Evolutionary conservation across 495 filamentous ascomycete genomes (phyloP), one percentile per base, ranked within the genome.

Genomic region (Daldinia vernicosa): DNA sequence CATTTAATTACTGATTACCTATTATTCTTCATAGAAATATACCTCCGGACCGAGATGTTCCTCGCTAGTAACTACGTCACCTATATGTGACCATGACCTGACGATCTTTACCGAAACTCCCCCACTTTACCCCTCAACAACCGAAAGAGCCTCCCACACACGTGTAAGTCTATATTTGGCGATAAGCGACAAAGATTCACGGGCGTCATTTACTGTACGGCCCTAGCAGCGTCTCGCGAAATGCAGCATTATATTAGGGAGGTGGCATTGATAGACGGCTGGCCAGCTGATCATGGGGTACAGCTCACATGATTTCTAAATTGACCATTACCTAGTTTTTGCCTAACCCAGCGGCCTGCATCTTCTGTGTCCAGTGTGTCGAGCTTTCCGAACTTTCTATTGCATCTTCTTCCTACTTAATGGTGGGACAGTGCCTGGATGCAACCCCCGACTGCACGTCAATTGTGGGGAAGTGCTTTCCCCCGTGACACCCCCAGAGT

Each of bases 311-410:
- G 70, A 61, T 60, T 59, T 56, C 9, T 68, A 72, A 51, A 72
- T 72, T 72, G 55, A 26, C 39, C 55, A 27, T 64, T 66, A 61
- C 66, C 56, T 66, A 53, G 55, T 65, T 50, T 66, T 73, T 69
- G 70, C 70, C 70, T 73, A 73, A 69, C 70, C 70, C 65, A 73
- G 70, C 70, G 51, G 4, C 61, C 43, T 69, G 70, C 70, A 73
- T 61, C 28, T 35, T 35, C 39, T 65, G 47, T 53, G 22, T 63
- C 15, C 28, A 30, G 15, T 65, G 47, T 53, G 22, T 63, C 15
- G 35, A 30, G 15, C 26, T 56, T 51, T 56, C 22, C 58, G 65
- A 60, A 64, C 63, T 60, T 55, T 54, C 54, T 60, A 68, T 63
- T 67, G 69, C 69, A 72, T 63, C 54, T 56, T 27, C 39, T 51